These are phyloP conservation scores for Nothophytophthora sp. DNA, from an alignment of 352 stramenopile species.

Conservation along the genomic window DNA sequence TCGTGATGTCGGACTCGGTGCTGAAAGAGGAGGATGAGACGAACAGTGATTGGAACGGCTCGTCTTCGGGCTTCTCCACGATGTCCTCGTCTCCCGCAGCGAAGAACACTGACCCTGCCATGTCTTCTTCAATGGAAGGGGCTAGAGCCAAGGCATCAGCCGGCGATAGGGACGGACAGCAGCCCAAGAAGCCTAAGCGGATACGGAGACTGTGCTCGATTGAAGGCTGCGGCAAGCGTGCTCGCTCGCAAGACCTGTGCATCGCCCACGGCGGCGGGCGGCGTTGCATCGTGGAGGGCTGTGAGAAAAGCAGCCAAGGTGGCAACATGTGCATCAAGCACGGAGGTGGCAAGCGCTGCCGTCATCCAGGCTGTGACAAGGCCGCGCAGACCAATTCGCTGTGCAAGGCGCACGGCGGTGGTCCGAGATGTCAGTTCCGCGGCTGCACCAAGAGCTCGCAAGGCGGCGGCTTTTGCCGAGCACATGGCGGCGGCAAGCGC, in stretches of 20 bases:
- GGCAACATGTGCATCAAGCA: constrained; percentile 87
- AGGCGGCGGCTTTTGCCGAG: constrained; percentile 76
- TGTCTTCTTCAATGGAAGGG: not conserved
- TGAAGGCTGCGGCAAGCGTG: constrained; percentile 78
- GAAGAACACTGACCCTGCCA: not conserved
- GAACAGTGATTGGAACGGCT: constrained; percentile 23
- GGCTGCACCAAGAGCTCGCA: constrained; percentile 72
- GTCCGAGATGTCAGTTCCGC: constrained; percentile 66
- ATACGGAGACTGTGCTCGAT: constrained; percentile 58
- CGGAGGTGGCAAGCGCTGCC: constrained; percentile 78
- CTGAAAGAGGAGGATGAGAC: constrained; percentile 11
- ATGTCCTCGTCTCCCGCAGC: constrained; percentile 19
- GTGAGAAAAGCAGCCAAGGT: constrained; percentile 76
- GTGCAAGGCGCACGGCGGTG: constrained; percentile 81
- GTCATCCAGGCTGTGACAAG: constrained; percentile 68
- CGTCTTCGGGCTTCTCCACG: constrained; percentile 24
- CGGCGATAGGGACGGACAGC: constrained; percentile 1
- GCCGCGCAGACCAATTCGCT: constrained; percentile 78
- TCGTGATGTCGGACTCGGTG: constrained; percentile 8
- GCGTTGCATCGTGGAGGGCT: constrained; percentile 73
- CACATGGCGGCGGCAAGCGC: constrained; percentile 82
- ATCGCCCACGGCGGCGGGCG: constrained; percentile 79
- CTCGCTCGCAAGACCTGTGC: constrained; percentile 80
- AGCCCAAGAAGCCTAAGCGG: constrained; percentile 22
- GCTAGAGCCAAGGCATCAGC: not conserved